Percentiles rank a stretch among this genome's conserved stretches.
phyloP scores from a whole-genome alignment of 2,329 filamentous ascomycete genomes.

The Eutypella sp. region DNA sequence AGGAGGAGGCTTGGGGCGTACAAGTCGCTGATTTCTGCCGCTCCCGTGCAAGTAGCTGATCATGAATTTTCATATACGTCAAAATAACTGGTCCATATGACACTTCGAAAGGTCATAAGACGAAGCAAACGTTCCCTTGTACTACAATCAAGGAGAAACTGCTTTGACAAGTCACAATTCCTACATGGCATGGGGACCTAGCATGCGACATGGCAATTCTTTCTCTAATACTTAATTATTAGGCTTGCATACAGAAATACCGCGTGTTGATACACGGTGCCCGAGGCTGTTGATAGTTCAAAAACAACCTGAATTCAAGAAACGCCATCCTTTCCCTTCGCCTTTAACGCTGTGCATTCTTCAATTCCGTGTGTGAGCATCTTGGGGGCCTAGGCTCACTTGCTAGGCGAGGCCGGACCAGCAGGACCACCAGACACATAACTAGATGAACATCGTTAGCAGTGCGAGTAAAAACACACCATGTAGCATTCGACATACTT shows the following conservation, averaged over 20 bases:
- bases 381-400: neutral
- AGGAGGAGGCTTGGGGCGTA: constrained; percentile 25
- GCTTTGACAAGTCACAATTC: too few species aligned
- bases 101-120: neutral
- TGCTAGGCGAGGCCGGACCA: neutral
- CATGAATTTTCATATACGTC: neutral
- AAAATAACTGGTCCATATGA: neutral
- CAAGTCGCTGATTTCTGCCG: constrained; percentile 20
- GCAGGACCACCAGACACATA: neutral
- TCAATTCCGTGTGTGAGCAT: neutral
- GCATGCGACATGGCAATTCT: too few species aligned
- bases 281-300: too few species aligned
- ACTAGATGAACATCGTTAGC: neutral
- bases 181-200: too few species aligned
- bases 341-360: neutral
- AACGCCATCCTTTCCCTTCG: neutral
- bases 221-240: too few species aligned
- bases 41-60: constrained; percentile 5
- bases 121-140: neutral
- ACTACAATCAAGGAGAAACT: neutral
- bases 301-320: neutral
- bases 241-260: too few species aligned
- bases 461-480: neutral
- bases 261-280: too few species aligned
- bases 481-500: constrained; percentile 1